A percentile compares a stretch with the other conserved stretches of the same genome.
Conservation (phyloP, 164 flowering plant genomes). For the Magnolia sinica region DNA sequence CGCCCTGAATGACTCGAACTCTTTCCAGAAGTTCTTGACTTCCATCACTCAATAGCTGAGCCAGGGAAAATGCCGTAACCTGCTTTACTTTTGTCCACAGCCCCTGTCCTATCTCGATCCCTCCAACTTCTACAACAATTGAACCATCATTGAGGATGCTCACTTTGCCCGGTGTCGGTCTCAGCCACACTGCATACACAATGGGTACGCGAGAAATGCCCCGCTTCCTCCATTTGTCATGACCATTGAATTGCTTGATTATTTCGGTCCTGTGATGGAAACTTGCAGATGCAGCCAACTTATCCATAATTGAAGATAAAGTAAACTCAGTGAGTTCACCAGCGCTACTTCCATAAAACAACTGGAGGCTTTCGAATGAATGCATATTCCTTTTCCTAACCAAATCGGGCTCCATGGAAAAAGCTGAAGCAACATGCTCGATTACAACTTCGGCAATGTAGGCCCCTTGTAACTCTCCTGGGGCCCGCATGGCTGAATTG, state of each 20-base stretch:
- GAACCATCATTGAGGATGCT: slow-evolving; percentile 83
- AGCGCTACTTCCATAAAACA: slow-evolving; percentile 36
- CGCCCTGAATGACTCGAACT: slow-evolving; percentile 74
- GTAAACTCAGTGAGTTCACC: slow-evolving; percentile 65
- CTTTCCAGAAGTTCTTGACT: slow-evolving; percentile 48
- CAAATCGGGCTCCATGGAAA: slow-evolving; percentile 67
- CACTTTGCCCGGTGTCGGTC: slow-evolving; percentile 84
- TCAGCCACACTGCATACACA: slow-evolving; percentile 41
- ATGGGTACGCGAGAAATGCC: slow-evolving; percentile 80
- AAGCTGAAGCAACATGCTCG: slow-evolving; percentile 70
- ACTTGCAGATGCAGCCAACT: slow-evolving; percentile 46
- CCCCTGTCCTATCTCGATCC: slow-evolving; percentile 91
- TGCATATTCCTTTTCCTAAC: slow-evolving; percentile 70
- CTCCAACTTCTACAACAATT: slow-evolving; percentile 89
- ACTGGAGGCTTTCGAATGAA: slow-evolving; percentile 49
- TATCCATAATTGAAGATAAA: slow-evolving; percentile 64
- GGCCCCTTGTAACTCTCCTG: slow-evolving; percentile 82
- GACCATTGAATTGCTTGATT: slow-evolving; percentile 49
- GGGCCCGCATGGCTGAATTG: slow-evolving; percentile 86
- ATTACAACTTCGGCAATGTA: slow-evolving; percentile 81
- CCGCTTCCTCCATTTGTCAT: slow-evolving; percentile 63
- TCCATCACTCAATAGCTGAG: slow-evolving; percentile 47
- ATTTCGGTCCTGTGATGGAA: slow-evolving; percentile 38
- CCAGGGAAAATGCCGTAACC: slow-evolving; percentile 76
- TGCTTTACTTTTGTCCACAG: slow-evolving; percentile 94